These are phyloP conservation scores for Xerocomellus chrysenteron DNA, from an alignment of 768 basidiomycete genomes.

Conservation along the genomic window DNA sequence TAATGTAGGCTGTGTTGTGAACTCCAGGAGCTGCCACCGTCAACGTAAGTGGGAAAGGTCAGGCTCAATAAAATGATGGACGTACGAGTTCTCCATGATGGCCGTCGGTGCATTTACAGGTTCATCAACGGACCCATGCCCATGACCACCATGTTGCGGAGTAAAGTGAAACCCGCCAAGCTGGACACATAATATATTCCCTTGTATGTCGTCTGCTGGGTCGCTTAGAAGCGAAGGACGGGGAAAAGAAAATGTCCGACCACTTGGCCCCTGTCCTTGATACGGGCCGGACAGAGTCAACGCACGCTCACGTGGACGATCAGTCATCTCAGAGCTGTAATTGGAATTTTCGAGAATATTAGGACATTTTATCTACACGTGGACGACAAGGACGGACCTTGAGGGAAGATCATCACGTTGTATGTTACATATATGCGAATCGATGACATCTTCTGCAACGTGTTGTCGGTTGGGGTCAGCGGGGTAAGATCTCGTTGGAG, in stretches of 20 bases:
- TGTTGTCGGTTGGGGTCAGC: conserved; percentile 26
- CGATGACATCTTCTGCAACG: conserved; percentile 32
- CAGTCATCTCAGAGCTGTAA: conserved; percentile 19
- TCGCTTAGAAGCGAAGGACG: conserved; percentile 10
- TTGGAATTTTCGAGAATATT: conserved; percentile 16
- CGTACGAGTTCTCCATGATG: conserved; percentile 30
- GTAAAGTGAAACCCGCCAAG: conserved; percentile 29
- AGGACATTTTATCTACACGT: conserved; percentile 21
- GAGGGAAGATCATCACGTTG: conserved; percentile 36
- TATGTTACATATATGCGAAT: conserved; percentile 22
- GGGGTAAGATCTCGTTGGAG: conserved; percentile 26
- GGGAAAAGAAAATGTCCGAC: conserved; percentile 8
- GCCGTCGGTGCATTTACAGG: conserved; percentile 22
- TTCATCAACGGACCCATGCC: conserved; percentile 18
- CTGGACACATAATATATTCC: conserved; percentile 21
- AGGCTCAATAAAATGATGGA: conserved; percentile 8
- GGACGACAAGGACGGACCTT: conserved; percentile 31
- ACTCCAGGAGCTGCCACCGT: conserved; percentile 24
- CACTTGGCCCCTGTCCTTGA: conserved; percentile 21
- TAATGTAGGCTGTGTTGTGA: conserved; percentile 24
- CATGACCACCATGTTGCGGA: conserved; percentile 12
- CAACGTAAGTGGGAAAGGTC: conserved; percentile 23
- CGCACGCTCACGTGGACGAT: conserved; percentile 24
- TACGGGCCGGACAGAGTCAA: conserved; percentile 17
- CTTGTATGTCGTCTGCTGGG: conserved; percentile 26